These are phyloP conservation scores for Schoenoplectus triqueter DNA, from an alignment of 202 grass and related monocot genomes.

Conservation along the genomic window DNA sequence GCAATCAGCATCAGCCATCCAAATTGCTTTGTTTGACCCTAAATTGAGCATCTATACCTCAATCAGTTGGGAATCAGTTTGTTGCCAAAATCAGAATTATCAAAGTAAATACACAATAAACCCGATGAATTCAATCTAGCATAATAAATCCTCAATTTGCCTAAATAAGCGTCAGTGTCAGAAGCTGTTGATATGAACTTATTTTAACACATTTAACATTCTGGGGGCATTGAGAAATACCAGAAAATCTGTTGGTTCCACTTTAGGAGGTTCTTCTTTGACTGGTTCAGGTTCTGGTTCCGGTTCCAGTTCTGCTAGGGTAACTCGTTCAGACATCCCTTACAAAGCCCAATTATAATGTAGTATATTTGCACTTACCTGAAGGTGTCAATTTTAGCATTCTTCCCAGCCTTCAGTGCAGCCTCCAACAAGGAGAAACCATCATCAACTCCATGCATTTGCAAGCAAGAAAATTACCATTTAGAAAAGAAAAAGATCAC, in stretches of 20 bases:
- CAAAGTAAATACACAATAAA: neutral
- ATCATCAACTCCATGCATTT: too few relatives aligned
- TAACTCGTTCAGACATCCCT: too few relatives aligned
- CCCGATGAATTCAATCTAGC: neutral
- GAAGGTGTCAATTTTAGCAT: too few relatives aligned
- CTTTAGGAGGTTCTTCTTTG: conserved; percentile 45
- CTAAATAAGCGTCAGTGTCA: neutral
- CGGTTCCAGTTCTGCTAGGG: neutral
- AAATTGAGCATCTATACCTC: neutral
- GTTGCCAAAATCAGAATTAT: neutral
- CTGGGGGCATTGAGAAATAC: conserved; percentile 44
- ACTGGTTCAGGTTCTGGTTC: conserved; percentile 63
- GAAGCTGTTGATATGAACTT: neutral
- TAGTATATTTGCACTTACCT: too few relatives aligned
- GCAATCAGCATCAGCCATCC: neutral
- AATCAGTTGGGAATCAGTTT: neutral
- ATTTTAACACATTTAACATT: neutral
- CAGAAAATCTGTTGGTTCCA: conserved; percentile 70
- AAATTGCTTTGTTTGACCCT: neutral
- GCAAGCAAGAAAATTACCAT: too few relatives aligned
- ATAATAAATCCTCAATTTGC: conserved; percentile 14
- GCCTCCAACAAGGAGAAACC: too few relatives aligned
- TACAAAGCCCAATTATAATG: too few relatives aligned
- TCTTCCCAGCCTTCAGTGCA: too few relatives aligned
- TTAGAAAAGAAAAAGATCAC: too few relatives aligned